phyloP scores from a whole-genome alignment of 106 monocot genomes.

The Dendrobium nobile region DNA sequence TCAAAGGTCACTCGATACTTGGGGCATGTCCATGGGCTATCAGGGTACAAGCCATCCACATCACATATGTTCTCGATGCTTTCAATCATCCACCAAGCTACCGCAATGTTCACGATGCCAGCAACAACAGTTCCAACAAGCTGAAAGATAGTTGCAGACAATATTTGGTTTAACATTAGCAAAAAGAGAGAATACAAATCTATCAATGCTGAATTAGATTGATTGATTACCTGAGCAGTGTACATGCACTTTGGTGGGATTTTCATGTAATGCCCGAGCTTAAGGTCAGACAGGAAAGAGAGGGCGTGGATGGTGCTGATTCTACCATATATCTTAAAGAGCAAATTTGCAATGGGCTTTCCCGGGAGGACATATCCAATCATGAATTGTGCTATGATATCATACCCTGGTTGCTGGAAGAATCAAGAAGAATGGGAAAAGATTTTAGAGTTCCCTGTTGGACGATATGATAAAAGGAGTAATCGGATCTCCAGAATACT shows the following conservation, averaged over 20 bases:
- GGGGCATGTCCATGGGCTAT: conserved; percentile 92
- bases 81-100: conserved; percentile 94
- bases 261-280: conserved; percentile 97
- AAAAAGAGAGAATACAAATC: neutral
- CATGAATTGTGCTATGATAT: conserved; percentile 89
- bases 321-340: conserved; percentile 84
- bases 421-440: neutral
- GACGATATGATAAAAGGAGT: neutral
- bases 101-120: conserved; percentile 55
- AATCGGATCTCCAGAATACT: no score
- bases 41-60: conserved; percentile 45
- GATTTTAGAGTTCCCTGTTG: neutral
- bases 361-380: conserved; percentile 79
- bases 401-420: conserved; percentile 84
- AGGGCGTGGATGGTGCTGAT: conserved; percentile 89
- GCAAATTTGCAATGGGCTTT: conserved; percentile 79
- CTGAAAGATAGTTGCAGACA: conserved; percentile 23
- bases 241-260: conserved; percentile 90
- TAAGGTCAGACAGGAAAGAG: conserved; percentile 75
- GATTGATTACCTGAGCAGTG: conserved; percentile 63
- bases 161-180: neutral
- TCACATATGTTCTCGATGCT: conserved; percentile 76
- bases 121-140: conserved; percentile 75
- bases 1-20: conserved; percentile 84
- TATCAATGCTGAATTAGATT: neutral